Base-by-base conservation (phyloP, 2,329 filamentous ascomycete species). In the Allantophomopsis cytisporea region DNA sequence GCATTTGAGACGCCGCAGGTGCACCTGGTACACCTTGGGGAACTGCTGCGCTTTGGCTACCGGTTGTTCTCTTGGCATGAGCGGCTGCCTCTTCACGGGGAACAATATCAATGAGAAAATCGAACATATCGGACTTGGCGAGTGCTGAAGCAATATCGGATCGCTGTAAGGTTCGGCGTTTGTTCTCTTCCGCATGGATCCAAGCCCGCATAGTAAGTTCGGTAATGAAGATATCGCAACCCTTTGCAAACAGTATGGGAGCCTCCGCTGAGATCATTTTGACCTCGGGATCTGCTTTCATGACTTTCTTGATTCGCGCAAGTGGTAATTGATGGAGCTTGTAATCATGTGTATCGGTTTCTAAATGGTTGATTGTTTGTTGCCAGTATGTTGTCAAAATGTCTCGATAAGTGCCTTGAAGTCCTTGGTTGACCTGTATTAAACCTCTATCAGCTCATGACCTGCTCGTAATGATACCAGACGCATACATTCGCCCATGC, bases 261-360 rank as follows among this genome's bases (percentile, higher is more conserved):
- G 91, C 91, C 63, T 98, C 91, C 7, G 91, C 91, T 4, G 88
- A 96, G 46, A 98, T 98, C 91, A 98, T 98, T 68, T 98, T 98
- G 36, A 98, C 91, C 54, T 98, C 91, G 0, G 91, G 91, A 51
- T 98, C 91, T 1, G 91, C 91, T 65, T 98, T 98, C 91, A 98
- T 98, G 49, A 98, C 91, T 62, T 98, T 98, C 70, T 98, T 98
- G 66, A 98, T 98, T 40, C 91, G 82, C n/a, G 91, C 91, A 32
- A 98, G 71, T 2, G 91, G 91, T 31, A 98, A 71, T 60, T 96
- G 91, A 60, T 98, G 91, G 41, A 96, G 75, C 64, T 98, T 98
- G 71, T 96, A 98, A 62, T 98, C 91, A 60, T 98, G 91, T 37
- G 83, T 86, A 53, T 96, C 91, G 43, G 75, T 85, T 64, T 98